phyloP scores from a whole-genome alignment of 202 grass and related monocot genomes.

The Elaeis oleifera region DNA sequence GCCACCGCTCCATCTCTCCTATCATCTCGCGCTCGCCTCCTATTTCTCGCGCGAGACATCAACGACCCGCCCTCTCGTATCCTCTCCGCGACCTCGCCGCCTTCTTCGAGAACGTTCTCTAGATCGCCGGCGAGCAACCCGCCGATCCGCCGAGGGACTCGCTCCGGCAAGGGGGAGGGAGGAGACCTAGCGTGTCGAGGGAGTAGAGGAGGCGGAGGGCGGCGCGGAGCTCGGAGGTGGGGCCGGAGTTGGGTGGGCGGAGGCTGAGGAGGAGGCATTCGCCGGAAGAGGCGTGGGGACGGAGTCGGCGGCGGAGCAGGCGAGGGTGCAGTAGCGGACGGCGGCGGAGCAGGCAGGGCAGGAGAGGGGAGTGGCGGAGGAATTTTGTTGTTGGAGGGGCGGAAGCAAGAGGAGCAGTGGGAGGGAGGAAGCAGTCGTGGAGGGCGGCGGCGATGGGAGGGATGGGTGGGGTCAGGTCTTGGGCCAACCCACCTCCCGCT shows the following conservation, averaged over 20 bases:
- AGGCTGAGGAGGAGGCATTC: constrained; percentile 53
- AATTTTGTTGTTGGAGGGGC: constrained; percentile 18
- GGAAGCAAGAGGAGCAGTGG: constrained; percentile 62
- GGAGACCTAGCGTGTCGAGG: constrained; percentile 24
- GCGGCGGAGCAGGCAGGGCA: constrained; percentile 31
- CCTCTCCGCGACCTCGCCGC: constrained; percentile 39
- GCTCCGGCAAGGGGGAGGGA: constrained; percentile 17
- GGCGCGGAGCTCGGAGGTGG: constrained; percentile 43
- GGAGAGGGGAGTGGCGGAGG: constrained; percentile 7
- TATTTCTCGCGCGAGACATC: constrained; percentile 52
- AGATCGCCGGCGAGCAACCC: constrained; percentile 57
- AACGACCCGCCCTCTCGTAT: constrained; percentile 42
- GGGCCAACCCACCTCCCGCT: constrained; percentile 30
- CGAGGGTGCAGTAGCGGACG: constrained; percentile 48
- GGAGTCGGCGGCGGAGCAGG: constrained; percentile 37
- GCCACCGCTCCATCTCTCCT: constrained; percentile 1
- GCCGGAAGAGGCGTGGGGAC: constrained; percentile 39
- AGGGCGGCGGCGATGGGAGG: constrained; percentile 47
- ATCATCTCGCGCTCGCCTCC: background rate
- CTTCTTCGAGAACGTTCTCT: constrained; percentile 33
- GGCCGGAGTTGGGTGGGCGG: constrained; percentile 11
- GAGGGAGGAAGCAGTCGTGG: constrained; percentile 45
- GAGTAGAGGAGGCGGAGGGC: constrained; percentile 53
- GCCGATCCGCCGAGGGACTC: constrained; percentile 33
- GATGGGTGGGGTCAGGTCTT: constrained; percentile 53